Conservation (phyloP, 208 protist species). For the Wallacemonas sp. region DNA sequence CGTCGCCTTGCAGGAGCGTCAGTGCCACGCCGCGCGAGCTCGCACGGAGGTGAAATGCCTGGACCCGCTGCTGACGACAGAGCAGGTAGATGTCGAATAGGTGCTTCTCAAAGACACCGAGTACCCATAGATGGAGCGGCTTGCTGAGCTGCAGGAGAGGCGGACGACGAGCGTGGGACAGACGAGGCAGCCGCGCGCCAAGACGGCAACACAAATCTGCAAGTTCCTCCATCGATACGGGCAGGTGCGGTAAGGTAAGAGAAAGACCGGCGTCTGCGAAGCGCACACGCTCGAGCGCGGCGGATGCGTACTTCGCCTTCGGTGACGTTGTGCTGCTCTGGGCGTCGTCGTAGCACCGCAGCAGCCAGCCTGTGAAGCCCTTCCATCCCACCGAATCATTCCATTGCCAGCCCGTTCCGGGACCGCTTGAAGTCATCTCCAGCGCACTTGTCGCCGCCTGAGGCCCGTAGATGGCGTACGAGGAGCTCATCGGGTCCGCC, state of each 20-base stretch:
- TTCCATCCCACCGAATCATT: slow-evolving; percentile 14
- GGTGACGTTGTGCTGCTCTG: background rate
- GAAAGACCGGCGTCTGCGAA: slow-evolving; percentile 32
- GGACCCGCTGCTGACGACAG: slow-evolving; percentile 16
- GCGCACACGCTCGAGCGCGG: no score
- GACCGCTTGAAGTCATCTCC: background rate
- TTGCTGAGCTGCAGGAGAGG: slow-evolving; percentile 22
- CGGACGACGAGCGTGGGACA: slow-evolving; percentile 22
- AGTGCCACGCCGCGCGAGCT: slow-evolving; percentile 21
- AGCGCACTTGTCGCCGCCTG: background rate
- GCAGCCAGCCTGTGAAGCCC: slow-evolving; percentile 17
- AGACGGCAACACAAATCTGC: slow-evolving; percentile 64
- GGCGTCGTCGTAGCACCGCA: slow-evolving; percentile 12
- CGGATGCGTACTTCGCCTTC: slow-evolving; percentile 3
- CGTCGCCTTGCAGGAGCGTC: slow-evolving; percentile 34
- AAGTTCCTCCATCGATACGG: slow-evolving; percentile 42
- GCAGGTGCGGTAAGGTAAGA: slow-evolving; percentile 11
- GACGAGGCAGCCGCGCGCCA: slow-evolving; percentile 40
- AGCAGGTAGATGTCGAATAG: slow-evolving; percentile 22
- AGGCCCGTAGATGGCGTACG: slow-evolving; percentile 19
- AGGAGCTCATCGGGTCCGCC: slow-evolving; percentile 5
- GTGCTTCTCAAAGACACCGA: slow-evolving; percentile 16
- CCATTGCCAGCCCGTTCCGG: slow-evolving; percentile 8
- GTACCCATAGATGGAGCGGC: slow-evolving; percentile 15
- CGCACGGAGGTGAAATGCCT: slow-evolving; percentile 20